Evolutionary conservation across 2,329 filamentous ascomycete genomes (phyloP), one percentile per base, ranked within the genome.

Genomic region (Penicillium sp.): DNA sequence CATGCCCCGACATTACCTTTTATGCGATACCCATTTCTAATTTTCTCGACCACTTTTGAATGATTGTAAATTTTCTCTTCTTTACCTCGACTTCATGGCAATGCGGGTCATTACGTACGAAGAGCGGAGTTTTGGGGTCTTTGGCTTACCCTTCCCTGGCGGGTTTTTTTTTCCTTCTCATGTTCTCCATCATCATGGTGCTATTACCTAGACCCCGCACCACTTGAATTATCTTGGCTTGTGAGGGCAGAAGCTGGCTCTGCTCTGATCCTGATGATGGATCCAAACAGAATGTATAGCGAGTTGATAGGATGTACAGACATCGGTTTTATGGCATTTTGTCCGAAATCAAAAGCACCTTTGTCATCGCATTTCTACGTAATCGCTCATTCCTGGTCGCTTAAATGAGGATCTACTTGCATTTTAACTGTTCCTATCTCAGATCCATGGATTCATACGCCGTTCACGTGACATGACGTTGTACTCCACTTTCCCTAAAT

Each of bases 1-100:
- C 41, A 35, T 22, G 57, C 33, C 26, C 39, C 45, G 46, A 57
- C 27, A 35, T 46, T 19, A 22, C 39, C 45, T 51, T 27, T 49
- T 50, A 52, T 58, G 57, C 63, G 63, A 66, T 67, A 67, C 62
- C 63, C 62, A 43, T 59, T 56, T 52, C 58, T 46, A 51, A 50
- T 50, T 52, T 54, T 58, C 54, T 47, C 50, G 44, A 43, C 29
- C 53, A 58, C 41, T 51, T 29, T 53, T 55, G 41, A 22, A 61
- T 45, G 37, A 58, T 51, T 45, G 47, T 52, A 24, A 56, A 58
- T 55, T 57, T 56, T 48, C 52, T 46, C 11, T n/a, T 52, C n/a
- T 27, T 50, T 22, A 16, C 43, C 49, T 62, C 43, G 16, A 46
- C 57, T 48, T 49, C 46, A 58, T 55, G 58, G 24, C 47, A 48